Percentiles rank a stretch among this genome's conserved stretches.
phyloP scores from a whole-genome alignment of 257 asterid genomes.

The Solanum medicagineum region DNA sequence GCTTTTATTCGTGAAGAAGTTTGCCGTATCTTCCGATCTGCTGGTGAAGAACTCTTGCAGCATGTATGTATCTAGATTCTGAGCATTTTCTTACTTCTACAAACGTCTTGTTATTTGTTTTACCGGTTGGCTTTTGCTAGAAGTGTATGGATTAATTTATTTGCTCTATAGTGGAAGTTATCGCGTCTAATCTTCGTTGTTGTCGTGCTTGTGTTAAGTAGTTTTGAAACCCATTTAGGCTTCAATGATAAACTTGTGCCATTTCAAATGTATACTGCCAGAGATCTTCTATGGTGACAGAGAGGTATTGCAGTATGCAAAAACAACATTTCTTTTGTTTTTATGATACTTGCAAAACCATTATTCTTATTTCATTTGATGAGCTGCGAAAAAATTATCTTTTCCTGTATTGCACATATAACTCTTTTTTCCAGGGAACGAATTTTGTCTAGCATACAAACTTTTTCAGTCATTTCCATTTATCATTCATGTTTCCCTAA shows the following conservation, averaged over 20 bases:
- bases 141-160: not conserved
- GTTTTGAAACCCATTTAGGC: not conserved
- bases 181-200: not conserved
- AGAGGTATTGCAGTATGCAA: not conserved
- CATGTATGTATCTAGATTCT: constrained; percentile 48
- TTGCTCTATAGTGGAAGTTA: not conserved
- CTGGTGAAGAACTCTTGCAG: constrained; percentile 73
- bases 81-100: not conserved
- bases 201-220: not conserved
- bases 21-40: constrained; percentile 64
- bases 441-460: not conserved
- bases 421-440: not conserved
- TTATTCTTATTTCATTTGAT: not conserved
- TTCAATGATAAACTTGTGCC: not conserved
- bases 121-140: not conserved
- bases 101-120: not conserved
- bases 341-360: not conserved
- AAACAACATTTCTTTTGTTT: not conserved
- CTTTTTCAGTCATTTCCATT: not conserved
- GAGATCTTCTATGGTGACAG: not conserved
- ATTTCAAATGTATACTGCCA: not conserved
- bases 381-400: not conserved
- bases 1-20: constrained; percentile 71
- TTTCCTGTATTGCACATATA: not conserved
- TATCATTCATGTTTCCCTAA: not conserved